phyloP scores from a whole-genome alignment of 768 basidiomycete genomes.

The Suillus paluster region DNA sequence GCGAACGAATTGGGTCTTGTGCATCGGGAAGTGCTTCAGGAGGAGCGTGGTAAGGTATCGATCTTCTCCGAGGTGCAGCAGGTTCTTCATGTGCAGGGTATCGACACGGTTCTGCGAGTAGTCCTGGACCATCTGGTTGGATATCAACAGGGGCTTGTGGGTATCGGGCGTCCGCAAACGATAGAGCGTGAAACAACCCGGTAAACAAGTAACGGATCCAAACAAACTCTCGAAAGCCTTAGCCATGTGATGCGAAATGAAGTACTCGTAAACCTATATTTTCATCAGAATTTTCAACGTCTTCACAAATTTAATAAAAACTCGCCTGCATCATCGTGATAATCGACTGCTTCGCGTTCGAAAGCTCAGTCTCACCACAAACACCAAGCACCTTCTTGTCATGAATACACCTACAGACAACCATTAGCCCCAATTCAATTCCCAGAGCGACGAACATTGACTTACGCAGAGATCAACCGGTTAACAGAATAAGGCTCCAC shows the following conservation, averaged over 20 bases:
- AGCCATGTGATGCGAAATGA: conserved; percentile 98
- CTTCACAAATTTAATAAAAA: neutral
- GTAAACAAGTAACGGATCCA: conserved; percentile 97
- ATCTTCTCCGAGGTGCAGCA: conserved; percentile 98
- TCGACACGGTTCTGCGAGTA: conserved; percentile 97
- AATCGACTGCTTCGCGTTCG: conserved; percentile 93
- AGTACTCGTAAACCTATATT: conserved; percentile 93
- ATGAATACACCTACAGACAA: conserved; percentile 83
- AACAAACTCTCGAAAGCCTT: conserved; percentile 98
- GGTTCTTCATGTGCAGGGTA: conserved; percentile 98
- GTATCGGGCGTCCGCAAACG: conserved; percentile 93
- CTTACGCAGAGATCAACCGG: conserved; percentile 90
- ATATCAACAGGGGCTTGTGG: conserved; percentile 92
- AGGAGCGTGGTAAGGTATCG: conserved; percentile 96
- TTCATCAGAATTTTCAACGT: neutral
- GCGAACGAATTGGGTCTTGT: conserved; percentile 94
- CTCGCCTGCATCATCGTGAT: conserved; percentile 96
- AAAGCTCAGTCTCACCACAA: conserved; percentile 92
- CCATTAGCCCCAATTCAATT: neutral
- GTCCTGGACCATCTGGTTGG: conserved; percentile 87
- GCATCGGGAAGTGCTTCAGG: conserved; percentile 91
- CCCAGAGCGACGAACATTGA: conserved; percentile 23
- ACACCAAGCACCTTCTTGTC: conserved; percentile 93
- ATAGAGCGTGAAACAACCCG: conserved; percentile 98
- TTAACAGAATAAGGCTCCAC: conserved; percentile 89